A percentile compares a stretch with the other conserved stretches of the same genome.
phyloP scores from a whole-genome alignment of 306 rosid species.

The Cicer bijugum region DNA sequence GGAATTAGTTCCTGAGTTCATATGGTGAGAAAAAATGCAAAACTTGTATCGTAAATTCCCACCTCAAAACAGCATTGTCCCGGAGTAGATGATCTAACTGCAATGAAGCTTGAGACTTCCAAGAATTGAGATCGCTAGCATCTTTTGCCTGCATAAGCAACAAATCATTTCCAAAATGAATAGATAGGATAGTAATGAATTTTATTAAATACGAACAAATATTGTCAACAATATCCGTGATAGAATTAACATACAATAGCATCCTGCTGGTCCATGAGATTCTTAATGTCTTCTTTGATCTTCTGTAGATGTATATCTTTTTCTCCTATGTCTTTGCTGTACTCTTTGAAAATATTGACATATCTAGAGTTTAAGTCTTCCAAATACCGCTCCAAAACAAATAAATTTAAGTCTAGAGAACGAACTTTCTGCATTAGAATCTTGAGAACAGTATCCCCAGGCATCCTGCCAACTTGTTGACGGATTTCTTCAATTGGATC shows the following conservation, averaged over 20 bases:
- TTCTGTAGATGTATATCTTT: conserved; percentile 64
- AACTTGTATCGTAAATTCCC: conserved; percentile 27
- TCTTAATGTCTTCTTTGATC: conserved; percentile 62
- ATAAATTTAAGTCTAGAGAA: conserved; percentile 73
- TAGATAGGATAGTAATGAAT: neutral
- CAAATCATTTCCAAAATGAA: conserved; percentile 37
- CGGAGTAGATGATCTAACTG: conserved; percentile 65
- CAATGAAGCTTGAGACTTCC: conserved; percentile 74
- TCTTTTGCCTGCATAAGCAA: conserved; percentile 67
- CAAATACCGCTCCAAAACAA: conserved; percentile 83
- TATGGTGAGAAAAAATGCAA: conserved; percentile 5
- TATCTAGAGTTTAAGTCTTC: conserved; percentile 80
- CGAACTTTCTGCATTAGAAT: conserved; percentile 96
- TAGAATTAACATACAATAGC: conserved; percentile 63
- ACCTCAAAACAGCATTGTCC: conserved; percentile 86
- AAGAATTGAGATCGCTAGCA: conserved; percentile 61
- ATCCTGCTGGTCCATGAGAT: conserved; percentile 62
- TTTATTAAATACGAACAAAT: conserved; percentile 12
- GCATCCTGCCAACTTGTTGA: conserved; percentile 90
- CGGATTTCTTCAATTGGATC: conserved; percentile 75
- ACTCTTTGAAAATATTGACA: conserved; percentile 69
- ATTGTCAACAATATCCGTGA: conserved; percentile 13
- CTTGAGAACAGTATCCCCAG: conserved; percentile 95
- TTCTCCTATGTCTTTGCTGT: conserved; percentile 67
- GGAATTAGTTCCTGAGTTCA: conserved; percentile 7